phyloP scores from a whole-genome alignment of 169 alveolate genomes.

The Plasmodium gaboni region DNA sequence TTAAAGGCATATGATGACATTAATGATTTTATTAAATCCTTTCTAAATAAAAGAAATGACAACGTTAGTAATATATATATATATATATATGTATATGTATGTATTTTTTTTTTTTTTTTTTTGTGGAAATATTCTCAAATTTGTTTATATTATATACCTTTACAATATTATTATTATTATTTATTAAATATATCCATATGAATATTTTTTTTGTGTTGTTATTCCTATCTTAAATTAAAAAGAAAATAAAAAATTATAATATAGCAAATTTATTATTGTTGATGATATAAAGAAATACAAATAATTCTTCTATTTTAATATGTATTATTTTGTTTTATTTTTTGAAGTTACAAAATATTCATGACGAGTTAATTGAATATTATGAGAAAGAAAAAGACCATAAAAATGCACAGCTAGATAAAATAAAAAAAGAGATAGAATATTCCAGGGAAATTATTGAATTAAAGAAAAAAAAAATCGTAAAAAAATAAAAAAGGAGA shows the following conservation, averaged over 20 bases:
- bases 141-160: too few relatives aligned
- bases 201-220: too few relatives aligned
- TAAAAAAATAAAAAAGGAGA: background rate
- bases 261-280: too few relatives aligned
- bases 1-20: constrained; percentile 26
- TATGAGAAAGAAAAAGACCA: constrained; percentile 35
- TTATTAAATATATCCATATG: too few relatives aligned
- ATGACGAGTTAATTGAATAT: constrained; percentile 49
- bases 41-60: constrained; percentile 59
- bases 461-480: constrained; percentile 24
- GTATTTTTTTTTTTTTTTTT: background rate
- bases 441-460: constrained; percentile 9
- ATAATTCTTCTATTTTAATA: too few relatives aligned
- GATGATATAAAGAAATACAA: too few relatives aligned
- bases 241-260: too few relatives aligned
- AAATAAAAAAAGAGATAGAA: constrained; percentile 30
- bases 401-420: constrained; percentile 21
- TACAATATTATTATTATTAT: too few relatives aligned
- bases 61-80: constrained; percentile 19
- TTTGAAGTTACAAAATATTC: constrained; percentile 54
- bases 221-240: too few relatives aligned
- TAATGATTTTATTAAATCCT: constrained; percentile 44
- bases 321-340: background rate
- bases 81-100: background rate
- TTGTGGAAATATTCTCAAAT: background rate